Evolutionary conservation across 768 basidiomycete genomes (phyloP).

Genomic region (Hericium rajendrae): DNA sequence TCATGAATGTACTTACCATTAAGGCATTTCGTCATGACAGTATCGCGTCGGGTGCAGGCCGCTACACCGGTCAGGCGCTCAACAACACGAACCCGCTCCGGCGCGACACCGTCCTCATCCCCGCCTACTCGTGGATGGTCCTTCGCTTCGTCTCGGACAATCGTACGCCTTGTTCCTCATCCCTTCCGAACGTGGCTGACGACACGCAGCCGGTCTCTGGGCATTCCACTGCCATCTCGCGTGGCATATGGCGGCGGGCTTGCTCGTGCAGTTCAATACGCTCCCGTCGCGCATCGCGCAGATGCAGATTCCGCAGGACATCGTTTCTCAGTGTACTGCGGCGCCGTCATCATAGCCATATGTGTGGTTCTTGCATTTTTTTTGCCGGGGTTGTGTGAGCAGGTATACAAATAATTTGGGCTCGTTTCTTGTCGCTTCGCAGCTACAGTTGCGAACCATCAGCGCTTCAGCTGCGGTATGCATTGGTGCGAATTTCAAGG

Average conservation of each 20-base stretch:
- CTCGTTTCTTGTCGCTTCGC: too few species aligned
- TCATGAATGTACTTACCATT: neutral
- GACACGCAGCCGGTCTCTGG: conserved; percentile 6
- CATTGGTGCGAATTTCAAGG: too few species aligned
- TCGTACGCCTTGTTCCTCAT: conserved; percentile 1
- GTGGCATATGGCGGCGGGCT: conserved; percentile 10
- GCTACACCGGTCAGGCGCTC: conserved; percentile 5
- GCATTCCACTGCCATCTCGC: conserved; percentile 12
- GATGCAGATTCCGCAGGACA: conserved; percentile 4
- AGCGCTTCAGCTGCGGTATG: too few species aligned
- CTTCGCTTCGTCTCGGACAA: conserved; percentile 11
- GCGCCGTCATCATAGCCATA: neutral
- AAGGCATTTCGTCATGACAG: neutral
- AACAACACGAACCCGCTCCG: conserved; percentile 6
- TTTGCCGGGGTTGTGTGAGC: too few species aligned
- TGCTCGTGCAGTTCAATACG: conserved; percentile 8
- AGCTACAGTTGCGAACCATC: too few species aligned
- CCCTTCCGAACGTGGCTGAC: neutral
- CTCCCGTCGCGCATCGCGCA: neutral
- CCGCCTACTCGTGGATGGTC: conserved; percentile 5
- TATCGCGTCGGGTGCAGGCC: conserved; percentile 7
- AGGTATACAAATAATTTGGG: too few species aligned
- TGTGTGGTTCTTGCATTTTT: too few species aligned
- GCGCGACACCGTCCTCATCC: conserved; percentile 10
- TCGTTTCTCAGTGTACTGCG: conserved; percentile 3